Conservation (phyloP, 2,329 filamentous ascomycete species). For the Ophiostoma sp. region DNA sequence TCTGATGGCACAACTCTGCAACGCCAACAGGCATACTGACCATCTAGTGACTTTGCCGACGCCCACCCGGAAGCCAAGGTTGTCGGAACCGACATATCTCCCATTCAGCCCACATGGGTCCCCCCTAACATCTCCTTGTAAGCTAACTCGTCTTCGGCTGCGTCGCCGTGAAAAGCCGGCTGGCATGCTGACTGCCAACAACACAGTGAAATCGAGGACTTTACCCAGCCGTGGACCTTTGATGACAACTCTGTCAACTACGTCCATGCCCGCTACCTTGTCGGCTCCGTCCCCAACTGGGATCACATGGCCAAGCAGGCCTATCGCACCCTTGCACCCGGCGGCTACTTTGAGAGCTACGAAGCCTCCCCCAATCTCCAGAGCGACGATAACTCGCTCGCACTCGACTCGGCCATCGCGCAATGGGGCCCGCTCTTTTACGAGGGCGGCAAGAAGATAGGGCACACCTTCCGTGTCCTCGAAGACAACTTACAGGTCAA, state of each 20-base stretch:
- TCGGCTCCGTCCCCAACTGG: constrained; percentile 31
- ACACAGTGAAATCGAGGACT: constrained; percentile 31
- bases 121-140: constrained; percentile 22
- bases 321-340: constrained; percentile 39
- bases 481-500: constrained; percentile 48
- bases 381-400: constrained; percentile 27
- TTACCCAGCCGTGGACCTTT: constrained; percentile 29
- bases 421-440: constrained; percentile 30
- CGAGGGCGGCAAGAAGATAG: constrained; percentile 42
- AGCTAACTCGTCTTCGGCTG: background rate
- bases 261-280: constrained; percentile 30
- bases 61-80: constrained; percentile 28
- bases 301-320: constrained; percentile 26
- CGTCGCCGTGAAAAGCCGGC: background rate
- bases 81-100: constrained; percentile 41
- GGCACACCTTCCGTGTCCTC: constrained; percentile 44
- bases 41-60: constrained; percentile 21
- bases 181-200: background rate
- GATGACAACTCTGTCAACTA: constrained; percentile 28
- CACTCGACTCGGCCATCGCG: constrained; percentile 26
- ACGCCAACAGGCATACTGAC: background rate
- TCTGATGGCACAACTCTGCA: background rate
- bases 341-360: constrained; percentile 40
- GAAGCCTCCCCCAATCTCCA: constrained; percentile 25
- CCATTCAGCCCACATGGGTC: constrained; percentile 30